Percentiles rank a stretch among this genome's conserved stretches.
These are phyloP conservation scores for Candida odintsovae DNA, from an alignment of 805 yeast species.

Conservation along the genomic window DNA sequence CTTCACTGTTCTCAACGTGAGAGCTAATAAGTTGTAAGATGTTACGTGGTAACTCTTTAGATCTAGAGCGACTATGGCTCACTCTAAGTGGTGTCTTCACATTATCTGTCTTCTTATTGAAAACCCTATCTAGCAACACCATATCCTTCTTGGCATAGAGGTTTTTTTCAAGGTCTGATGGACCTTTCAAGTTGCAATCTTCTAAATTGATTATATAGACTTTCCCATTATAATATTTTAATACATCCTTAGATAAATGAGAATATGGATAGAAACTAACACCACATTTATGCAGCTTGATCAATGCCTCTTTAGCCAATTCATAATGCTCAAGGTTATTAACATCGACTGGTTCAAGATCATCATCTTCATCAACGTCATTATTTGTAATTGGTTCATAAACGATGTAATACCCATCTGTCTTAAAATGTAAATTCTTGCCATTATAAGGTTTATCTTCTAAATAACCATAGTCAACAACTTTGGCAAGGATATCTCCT, in stretches of 20 bases:
- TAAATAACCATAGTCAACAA: constrained; percentile 22
- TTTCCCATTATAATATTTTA: constrained; percentile 15
- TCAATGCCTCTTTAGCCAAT: constrained; percentile 10
- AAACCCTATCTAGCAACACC: constrained; percentile 9
- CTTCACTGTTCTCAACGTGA: not conserved
- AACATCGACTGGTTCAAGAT: constrained; percentile 11
- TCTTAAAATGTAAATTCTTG: constrained; percentile 16
- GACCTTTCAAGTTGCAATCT: constrained; percentile 7
- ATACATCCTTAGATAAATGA: constrained; percentile 10
- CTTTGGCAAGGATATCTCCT: constrained; percentile 18
- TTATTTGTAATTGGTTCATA: constrained; percentile 18
- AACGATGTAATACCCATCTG: constrained; percentile 23
- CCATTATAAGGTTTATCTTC: constrained; percentile 20
- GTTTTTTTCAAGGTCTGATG: not conserved
- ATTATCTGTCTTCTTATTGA: constrained; percentile 2
- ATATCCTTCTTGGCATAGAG: constrained; percentile 11
- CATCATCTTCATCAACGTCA: constrained; percentile 9
- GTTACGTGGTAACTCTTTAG: not conserved
- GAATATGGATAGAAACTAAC: constrained; percentile 18
- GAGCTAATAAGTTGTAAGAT: not conserved
- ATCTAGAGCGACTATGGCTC: not conserved
- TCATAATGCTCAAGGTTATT: constrained; percentile 10
- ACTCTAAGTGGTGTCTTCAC: not conserved
- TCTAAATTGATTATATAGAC: constrained; percentile 21
- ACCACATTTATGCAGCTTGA: constrained; percentile 16